Percentiles rank a stretch among this genome's conserved stretches.
These are phyloP conservation scores for Taphrina pruni DNA, from an alignment of 1,139 yeast species.

Conservation along the genomic window DNA sequence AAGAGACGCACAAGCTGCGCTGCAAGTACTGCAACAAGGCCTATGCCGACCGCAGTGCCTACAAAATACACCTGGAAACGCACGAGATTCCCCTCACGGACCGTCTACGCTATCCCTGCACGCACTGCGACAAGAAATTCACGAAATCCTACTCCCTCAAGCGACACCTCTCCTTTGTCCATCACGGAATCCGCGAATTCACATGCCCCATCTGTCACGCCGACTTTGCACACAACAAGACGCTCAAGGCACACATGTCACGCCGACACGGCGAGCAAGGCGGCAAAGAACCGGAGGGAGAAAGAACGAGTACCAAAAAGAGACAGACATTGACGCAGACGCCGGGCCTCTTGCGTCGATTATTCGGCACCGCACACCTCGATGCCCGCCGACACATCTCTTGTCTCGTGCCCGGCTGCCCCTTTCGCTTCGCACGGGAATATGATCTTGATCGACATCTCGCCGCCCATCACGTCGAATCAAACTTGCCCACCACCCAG, in stretches of 20 bases:
- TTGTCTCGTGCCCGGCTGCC: constrained; percentile 52
- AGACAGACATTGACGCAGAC: constrained; percentile 41
- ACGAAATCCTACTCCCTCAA: constrained; percentile 44
- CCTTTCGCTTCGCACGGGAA: constrained; percentile 52
- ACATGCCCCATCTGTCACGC: constrained; percentile 45
- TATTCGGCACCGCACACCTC: constrained; percentile 54
- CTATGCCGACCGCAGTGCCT: constrained; percentile 74
- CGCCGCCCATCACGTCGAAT: constrained; percentile 44
- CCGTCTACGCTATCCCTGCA: constrained; percentile 64
- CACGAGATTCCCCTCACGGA: constrained; percentile 58
- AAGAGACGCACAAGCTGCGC: constrained; percentile 71
- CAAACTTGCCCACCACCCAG: too few species aligned
- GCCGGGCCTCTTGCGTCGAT: constrained; percentile 49
- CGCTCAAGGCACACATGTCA: constrained; percentile 44
- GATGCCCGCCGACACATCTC: constrained; percentile 49
- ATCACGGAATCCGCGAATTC: constrained; percentile 46
- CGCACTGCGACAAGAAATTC: constrained; percentile 54
- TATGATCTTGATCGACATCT: constrained; percentile 55
- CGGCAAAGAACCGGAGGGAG: not conserved
- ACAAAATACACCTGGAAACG: constrained; percentile 73
- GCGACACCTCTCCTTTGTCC: constrained; percentile 46
- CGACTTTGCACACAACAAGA: constrained; percentile 47
- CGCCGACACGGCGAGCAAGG: constrained; percentile 18
- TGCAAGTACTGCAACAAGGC: constrained; percentile 68
- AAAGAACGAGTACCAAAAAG: not conserved